Evolutionary conservation across 305 asterid species (phyloP), one percentile per base, ranked within the genome.

Genomic region (Rubia peregrina): DNA sequence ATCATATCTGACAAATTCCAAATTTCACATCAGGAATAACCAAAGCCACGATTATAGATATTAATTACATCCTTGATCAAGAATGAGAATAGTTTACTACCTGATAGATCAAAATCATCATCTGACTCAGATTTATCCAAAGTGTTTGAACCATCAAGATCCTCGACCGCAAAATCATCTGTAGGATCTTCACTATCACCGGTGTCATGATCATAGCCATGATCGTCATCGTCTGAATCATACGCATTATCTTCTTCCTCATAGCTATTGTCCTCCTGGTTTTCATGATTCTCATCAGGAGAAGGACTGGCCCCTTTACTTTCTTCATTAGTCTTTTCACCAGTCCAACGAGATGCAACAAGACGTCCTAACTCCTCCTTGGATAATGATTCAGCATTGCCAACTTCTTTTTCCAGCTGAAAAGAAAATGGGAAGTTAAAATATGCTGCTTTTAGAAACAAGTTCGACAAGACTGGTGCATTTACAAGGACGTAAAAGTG

Each of bases 301-400:
- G 87, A 76, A 70, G 78, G 72, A 80, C 74, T 88, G 60, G 44
- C 53, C 70, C 78, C 88, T 75, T 89, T 84, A 70, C 78, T 82
- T 65, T 80, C 79, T 66, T 89, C 82, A 72, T 81, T 87, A 9
- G 80, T 67, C 82, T 82, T 91, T 76, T 83, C 92, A 71, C 97
- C 91, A 1, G 96, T 89, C 99, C 98, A 94, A 71, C 99, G 90
- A 53, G 98, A 91, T 59, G 96, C 99, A 48, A 94, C 82, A 68
- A 71, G 89, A 60, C 98, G 96, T 49, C 98, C 99, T 69, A 94
- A 79, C 81, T 94, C 99, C 80, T 94, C 99, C 80, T 80, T 87
- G 65, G 99, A 91, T 76, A 91, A 81, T 73, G 98, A 84, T 41
- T 85, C 94, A 17, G 75, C 69, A 76, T 77, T 83, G 76, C 79